Evolutionary conservation across 768 basidiomycete genomes (phyloP).

Genomic region (Polyporus arcularius): DNA sequence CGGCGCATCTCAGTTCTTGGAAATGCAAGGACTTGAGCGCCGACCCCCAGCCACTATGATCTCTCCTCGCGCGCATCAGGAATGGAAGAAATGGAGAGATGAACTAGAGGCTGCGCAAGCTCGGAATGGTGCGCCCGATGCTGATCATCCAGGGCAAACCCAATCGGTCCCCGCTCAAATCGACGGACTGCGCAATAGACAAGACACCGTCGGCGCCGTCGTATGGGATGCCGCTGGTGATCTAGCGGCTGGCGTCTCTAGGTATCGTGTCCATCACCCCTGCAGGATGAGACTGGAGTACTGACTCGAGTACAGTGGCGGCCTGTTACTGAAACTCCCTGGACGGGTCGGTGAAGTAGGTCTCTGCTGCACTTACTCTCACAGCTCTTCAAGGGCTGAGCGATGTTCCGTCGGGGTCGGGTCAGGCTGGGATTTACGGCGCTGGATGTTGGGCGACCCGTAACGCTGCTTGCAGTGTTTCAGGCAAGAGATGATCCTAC

Average conservation of each 20-base stretch:
- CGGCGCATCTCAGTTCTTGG: slow-evolving; percentile 55
- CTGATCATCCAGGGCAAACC: background rate
- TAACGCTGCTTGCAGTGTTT: slow-evolving; percentile 67
- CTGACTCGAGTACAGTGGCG: slow-evolving; percentile 53
- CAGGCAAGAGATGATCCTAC: slow-evolving; percentile 40
- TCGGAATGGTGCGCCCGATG: background rate
- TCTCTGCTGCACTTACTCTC: background rate
- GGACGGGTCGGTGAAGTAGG: slow-evolving; percentile 76
- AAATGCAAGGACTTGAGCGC: slow-evolving; percentile 33
- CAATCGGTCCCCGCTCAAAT: background rate
- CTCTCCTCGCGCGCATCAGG: slow-evolving; percentile 45
- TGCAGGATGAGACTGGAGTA: background rate
- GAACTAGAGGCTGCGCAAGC: slow-evolving; percentile 31
- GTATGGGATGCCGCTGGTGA: slow-evolving; percentile 47
- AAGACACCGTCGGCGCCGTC: slow-evolving; percentile 86
- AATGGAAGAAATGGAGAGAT: slow-evolving; percentile 65
- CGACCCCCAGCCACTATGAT: slow-evolving; percentile 46
- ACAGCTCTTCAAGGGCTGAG: too few species aligned
- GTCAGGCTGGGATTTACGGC: slow-evolving; percentile 68
- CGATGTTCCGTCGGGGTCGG: slow-evolving; percentile 2
- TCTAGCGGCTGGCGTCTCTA: slow-evolving; percentile 75
- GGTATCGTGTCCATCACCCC: slow-evolving; percentile 32
- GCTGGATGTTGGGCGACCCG: slow-evolving; percentile 74
- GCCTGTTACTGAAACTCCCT: slow-evolving; percentile 72
- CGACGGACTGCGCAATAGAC: slow-evolving; percentile 39